Evolutionary conservation across 139 green algal species (phyloP).

Genomic region (Chlamydomonas sp.): DNA sequence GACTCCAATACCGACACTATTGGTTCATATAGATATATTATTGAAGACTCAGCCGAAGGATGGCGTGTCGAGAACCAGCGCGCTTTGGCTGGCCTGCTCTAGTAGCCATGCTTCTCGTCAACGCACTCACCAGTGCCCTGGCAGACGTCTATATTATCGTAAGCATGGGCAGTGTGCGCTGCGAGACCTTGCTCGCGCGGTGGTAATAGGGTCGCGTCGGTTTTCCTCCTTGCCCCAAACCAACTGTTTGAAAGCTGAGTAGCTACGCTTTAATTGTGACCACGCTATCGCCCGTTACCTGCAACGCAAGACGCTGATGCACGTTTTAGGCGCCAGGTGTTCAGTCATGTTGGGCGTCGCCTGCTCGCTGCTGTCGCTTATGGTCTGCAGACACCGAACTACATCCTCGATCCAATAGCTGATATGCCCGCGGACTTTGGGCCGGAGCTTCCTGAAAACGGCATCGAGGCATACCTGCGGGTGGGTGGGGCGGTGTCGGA

Average conservation of each 20-base stretch:
- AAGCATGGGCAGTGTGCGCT: not conserved
- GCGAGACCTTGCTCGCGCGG: not conserved
- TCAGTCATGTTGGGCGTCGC: not conserved
- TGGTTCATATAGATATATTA: not conserved
- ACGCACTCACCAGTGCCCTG: not conserved
- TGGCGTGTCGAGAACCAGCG: not conserved
- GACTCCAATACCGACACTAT: not conserved
- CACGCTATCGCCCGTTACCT: too few species aligned
- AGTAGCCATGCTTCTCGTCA: too few species aligned
- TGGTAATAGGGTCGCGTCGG: not conserved
- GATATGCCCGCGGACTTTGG: constrained; percentile 81
- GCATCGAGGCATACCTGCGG: constrained; percentile 65
- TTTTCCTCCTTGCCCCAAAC: not conserved
- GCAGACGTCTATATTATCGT: constrained; percentile 16
- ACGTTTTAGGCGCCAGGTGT: not conserved
- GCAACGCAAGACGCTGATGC: not conserved
- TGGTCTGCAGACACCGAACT: not conserved
- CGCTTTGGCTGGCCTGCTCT: not conserved
- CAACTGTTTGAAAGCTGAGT: too few species aligned
- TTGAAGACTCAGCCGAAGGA: not conserved
- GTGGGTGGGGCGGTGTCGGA: constrained; percentile 38
- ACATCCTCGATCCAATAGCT: constrained; percentile 10
- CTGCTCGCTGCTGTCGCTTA: not conserved
- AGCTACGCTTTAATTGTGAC: too few species aligned
- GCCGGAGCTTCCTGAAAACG: constrained; percentile 58